Evolutionary conservation across 371 early-diverging fungal genomes (phyloP).

Genomic region (Coemansia sp.): DNA sequence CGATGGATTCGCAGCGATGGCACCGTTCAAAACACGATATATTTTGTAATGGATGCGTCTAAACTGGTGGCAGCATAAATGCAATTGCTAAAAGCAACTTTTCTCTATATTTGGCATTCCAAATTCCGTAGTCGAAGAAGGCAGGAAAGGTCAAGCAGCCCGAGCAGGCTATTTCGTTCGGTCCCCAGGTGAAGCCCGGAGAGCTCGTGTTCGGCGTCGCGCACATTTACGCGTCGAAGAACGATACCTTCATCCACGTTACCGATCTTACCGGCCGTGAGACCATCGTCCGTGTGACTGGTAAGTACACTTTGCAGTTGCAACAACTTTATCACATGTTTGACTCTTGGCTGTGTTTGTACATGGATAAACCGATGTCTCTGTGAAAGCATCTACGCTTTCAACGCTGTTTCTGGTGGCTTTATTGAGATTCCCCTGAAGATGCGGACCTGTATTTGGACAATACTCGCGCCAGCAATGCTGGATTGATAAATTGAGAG

Average conservation of each 20-base stretch:
- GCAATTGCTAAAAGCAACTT: not conserved
- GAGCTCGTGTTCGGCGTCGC: conserved; percentile 99
- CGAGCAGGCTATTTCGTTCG: conserved; percentile 91
- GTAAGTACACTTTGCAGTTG: conserved; percentile 56
- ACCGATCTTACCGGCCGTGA: conserved; percentile 99
- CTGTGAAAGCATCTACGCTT: not conserved
- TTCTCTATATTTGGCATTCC: not conserved
- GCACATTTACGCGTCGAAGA: conserved; percentile 99
- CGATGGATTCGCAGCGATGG: conserved; percentile 2
- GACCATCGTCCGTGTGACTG: conserved; percentile 99
- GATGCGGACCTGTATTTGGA: conserved; percentile 41
- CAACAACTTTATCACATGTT: too few species aligned
- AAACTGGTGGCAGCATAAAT: not conserved
- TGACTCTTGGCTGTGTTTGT: not conserved
- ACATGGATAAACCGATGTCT: not conserved
- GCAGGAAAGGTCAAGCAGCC: conserved; percentile 70
- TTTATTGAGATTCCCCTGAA: conserved; percentile 48
- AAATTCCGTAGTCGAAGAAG: conserved; percentile 60
- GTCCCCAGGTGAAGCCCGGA: conserved; percentile 97
- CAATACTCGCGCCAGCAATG: conserved; percentile 5
- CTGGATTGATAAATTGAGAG: not conserved
- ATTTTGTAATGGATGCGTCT: not conserved
- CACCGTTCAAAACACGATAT: not conserved
- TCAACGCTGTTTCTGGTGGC: conserved; percentile 14
- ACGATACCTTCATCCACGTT: conserved; percentile 99